phyloP scores from a whole-genome alignment of 176 grass and related monocot species.

The Saccharum officinarum region DNA sequence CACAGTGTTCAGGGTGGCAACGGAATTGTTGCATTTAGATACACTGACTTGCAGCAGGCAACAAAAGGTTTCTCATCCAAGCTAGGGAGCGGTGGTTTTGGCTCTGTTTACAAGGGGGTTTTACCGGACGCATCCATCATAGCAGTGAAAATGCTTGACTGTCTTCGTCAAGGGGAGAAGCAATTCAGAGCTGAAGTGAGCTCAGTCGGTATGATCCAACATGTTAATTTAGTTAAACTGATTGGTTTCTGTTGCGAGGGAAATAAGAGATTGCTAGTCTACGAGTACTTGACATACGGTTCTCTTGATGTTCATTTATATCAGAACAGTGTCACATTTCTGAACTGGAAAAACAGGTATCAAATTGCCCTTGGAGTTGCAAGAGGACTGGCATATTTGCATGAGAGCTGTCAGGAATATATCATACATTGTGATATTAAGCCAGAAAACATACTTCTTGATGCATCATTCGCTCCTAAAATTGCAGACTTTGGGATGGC shows the following conservation, averaged over 20 bases:
- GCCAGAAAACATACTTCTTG: constrained; percentile 35
- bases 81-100: constrained; percentile 56
- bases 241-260: constrained; percentile 60
- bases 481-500: constrained; percentile 47
- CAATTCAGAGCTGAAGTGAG: constrained; percentile 51
- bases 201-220: constrained; percentile 46
- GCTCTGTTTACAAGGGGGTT: constrained; percentile 57
- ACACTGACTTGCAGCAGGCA: constrained; percentile 32
- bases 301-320: constrained; percentile 54
- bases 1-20: constrained; percentile 3
- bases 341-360: constrained; percentile 46
- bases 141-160: constrained; percentile 59
- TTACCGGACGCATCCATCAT: constrained; percentile 26
- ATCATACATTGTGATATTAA: constrained; percentile 49
- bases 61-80: constrained; percentile 45
- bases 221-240: constrained; percentile 58
- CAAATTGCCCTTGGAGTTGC: constrained; percentile 50
- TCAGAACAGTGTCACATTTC: neutral
- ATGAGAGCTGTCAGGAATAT: constrained; percentile 42
- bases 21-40: constrained; percentile 31
- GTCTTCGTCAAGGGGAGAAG: constrained; percentile 54
- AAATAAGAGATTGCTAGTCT: constrained; percentile 50
- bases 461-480: constrained; percentile 18
- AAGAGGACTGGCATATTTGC: constrained; percentile 55
- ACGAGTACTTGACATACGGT: constrained; percentile 53